Conservation (phyloP, 495 filamentous ascomycete genomes). For the Lineolata rhizophorae region DNA sequence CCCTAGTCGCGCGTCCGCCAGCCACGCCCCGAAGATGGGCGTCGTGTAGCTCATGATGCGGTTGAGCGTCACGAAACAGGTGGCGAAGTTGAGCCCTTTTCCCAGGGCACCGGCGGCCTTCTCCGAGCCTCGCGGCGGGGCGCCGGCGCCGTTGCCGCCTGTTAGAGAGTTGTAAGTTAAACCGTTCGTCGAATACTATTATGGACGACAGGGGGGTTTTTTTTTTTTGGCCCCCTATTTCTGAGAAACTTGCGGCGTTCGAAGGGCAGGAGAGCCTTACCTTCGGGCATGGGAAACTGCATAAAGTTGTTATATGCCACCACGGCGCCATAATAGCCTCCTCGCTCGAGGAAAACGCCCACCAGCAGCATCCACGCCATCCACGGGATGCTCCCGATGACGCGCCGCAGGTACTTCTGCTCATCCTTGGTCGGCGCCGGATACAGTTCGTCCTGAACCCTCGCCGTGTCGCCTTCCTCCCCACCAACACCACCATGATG, state of each 20-base stretch:
- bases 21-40: conserved; percentile 35
- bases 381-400: conserved; percentile 12
- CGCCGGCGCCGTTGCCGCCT: conserved; percentile 39
- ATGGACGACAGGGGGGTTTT: too few species aligned
- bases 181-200: conserved; percentile 11
- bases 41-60: conserved; percentile 27
- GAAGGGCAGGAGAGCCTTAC: conserved; percentile 3
- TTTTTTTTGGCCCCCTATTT: too few species aligned
- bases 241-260: too few species aligned
- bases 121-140: conserved; percentile 29
- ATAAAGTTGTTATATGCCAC: conserved; percentile 14
- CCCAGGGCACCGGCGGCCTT: conserved; percentile 35
- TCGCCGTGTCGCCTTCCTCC: neutral
- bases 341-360: conserved; percentile 12
- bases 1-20: conserved; percentile 34
- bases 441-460: neutral
- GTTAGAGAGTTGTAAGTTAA: conserved; percentile 25
- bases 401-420: conserved; percentile 5
- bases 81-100: conserved; percentile 33
- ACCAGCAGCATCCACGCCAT: conserved; percentile 9
- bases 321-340: conserved; percentile 11
- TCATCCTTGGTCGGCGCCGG: conserved; percentile 5
- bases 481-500: too few species aligned
- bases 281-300: conserved; percentile 1
- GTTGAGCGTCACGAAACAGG: conserved; percentile 37